Evolutionary conservation across 2,329 filamentous ascomycete species (phyloP), one percentile per base, ranked within the genome.

Genomic region (Fusarium marasasianum): DNA sequence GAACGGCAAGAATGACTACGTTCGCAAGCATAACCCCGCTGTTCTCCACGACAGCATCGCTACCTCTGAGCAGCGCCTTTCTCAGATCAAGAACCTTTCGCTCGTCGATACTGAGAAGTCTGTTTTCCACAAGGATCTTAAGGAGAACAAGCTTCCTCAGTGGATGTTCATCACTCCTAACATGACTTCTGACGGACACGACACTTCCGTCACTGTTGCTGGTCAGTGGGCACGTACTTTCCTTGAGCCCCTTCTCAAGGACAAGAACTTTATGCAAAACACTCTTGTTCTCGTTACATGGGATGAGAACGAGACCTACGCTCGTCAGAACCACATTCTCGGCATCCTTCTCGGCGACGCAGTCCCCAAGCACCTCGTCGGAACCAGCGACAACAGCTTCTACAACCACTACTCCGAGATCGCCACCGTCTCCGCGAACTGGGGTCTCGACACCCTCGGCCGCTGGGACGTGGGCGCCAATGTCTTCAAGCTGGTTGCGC

Each of bases 211-310:
- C 60, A 92, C 89, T 15, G 87, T 89, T 35, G 92, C 93, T 5
- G 92, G 92, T 6, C 77, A 83, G 20, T 96, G 93, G 92, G 88
- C 90, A 20, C 87, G 89, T 43, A 83, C 79, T 54, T 95, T 95
- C 83, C 82, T 96, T 3, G 87, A 89, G 65, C 93, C 93, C 1
- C 89, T 96, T 14, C 86, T 96, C 12, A 80, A 87, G 41, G 88
- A 96, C 83, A 82, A 85, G 55, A 88, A 91, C 75, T 96, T 96
- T 82, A 93, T 92, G 89, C 84, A 93, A 56, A 90, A 93, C 78
- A 95, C 93, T 0, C 87, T 96, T 3, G 87, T 96, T 15, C 84
- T 96, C 10, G 82, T 96, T 68, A 95, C 91, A 15, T 96, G 94
- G 78, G 94, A 96, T 73, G 94, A 96, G 84, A 93, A 91, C 80